Conservation (phyloP, 2,329 filamentous ascomycete species). For the Talaromyces sp. region DNA sequence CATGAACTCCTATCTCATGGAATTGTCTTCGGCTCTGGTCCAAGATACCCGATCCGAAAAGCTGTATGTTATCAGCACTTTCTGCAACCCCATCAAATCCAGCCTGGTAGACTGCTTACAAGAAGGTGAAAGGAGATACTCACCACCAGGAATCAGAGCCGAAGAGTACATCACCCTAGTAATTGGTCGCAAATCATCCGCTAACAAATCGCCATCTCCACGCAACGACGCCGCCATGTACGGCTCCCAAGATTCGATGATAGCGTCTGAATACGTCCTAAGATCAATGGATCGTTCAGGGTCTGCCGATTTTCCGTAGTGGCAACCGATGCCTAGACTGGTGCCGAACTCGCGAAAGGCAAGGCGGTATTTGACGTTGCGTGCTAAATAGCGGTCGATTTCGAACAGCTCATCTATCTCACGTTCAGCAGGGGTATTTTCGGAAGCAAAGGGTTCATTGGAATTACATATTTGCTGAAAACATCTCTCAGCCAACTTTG, state of each 20-base stretch:
- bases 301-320: constrained; percentile 33
- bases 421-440: background rate
- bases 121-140: constrained; percentile 24
- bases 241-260: constrained; percentile 38
- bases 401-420: constrained; percentile 36
- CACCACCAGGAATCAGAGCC: constrained; percentile 54
- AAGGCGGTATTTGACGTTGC: constrained; percentile 37
- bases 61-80: constrained; percentile 21
- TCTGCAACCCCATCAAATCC: background rate
- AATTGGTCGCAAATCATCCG: constrained; percentile 51
- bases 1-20: background rate
- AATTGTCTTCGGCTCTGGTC: constrained; percentile 29
- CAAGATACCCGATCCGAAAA: constrained; percentile 36
- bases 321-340: constrained; percentile 47
- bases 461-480: constrained; percentile 36
- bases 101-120: background rate
- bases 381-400: constrained; percentile 34
- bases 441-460: background rate
- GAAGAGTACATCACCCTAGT: constrained; percentile 57
- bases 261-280: constrained; percentile 32
- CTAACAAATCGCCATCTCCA: constrained; percentile 21
- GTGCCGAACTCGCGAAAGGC: constrained; percentile 57
- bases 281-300: constrained; percentile 33
- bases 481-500: constrained; percentile 34
- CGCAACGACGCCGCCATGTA: constrained; percentile 37